Percentiles rank a stretch among this genome's conserved stretches.
Evolutionary conservation across 345 rosid genomes (phyloP).

Genomic region (Populus deltoides): DNA sequence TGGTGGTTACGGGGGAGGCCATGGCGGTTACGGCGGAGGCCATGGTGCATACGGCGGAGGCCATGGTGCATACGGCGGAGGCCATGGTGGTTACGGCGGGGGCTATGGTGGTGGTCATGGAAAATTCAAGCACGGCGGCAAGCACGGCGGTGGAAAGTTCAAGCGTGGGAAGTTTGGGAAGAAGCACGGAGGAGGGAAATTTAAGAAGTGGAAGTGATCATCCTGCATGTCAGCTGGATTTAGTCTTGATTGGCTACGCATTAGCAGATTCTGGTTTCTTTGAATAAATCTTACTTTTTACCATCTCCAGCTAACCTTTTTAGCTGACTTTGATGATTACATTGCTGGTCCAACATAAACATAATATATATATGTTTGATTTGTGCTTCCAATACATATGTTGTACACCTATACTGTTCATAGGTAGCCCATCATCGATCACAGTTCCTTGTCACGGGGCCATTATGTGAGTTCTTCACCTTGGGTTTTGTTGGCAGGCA

Average conservation of each 20-base stretch:
- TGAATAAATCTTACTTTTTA: neutral
- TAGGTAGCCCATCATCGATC: too few species aligned
- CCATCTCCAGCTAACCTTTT: neutral
- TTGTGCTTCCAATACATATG: too few species aligned
- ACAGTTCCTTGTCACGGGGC: too few species aligned
- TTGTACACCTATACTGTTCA: too few species aligned
- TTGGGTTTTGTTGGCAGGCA: too few species aligned
- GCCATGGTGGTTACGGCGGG: constrained; percentile 31
- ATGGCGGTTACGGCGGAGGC: constrained; percentile 3
- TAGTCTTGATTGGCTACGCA: neutral
- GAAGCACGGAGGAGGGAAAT: constrained; percentile 66
- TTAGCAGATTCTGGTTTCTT: neutral
- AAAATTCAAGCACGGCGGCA: constrained; percentile 44
- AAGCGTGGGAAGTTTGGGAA: constrained; percentile 48
- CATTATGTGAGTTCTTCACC: too few species aligned
- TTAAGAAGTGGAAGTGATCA: constrained; percentile 87
- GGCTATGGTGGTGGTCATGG: constrained; percentile 28
- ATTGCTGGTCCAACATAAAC: too few species aligned
- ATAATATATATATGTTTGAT: too few species aligned
- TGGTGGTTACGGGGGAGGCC: constrained; percentile 7
- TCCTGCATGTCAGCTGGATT: neutral
- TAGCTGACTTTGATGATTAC: too few species aligned
- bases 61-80: constrained; percentile 29
- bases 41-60: constrained; percentile 30
- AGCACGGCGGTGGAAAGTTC: constrained; percentile 40